These are phyloP conservation scores for Chlorella sp. DNA, from an alignment of 139 green algal genomes.

Conservation along the genomic window DNA sequence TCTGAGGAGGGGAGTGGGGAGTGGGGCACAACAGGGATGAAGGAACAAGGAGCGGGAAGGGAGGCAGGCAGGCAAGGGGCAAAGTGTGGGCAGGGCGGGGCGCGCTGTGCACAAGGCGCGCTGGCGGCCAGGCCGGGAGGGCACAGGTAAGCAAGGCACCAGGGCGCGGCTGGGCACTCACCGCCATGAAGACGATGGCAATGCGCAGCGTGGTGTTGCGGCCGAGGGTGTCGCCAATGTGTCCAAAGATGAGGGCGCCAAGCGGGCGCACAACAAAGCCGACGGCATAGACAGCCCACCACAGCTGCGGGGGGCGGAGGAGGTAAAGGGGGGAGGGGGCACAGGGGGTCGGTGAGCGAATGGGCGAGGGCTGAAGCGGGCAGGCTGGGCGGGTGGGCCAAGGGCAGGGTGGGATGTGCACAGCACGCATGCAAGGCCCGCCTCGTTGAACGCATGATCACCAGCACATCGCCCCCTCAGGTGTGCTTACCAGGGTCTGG, in stretches of 20 bases:
- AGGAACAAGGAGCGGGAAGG: not conserved
- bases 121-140: not conserved
- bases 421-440: too few relatives aligned
- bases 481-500: constrained; percentile 3
- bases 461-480: not conserved
- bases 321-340: not conserved
- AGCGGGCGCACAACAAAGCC: constrained; percentile 21
- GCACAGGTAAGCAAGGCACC: not conserved
- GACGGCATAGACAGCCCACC: constrained; percentile 1
- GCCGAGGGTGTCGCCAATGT: constrained; percentile 44
- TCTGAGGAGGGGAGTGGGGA: not conserved
- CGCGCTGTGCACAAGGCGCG: too few relatives aligned
- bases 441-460: too few relatives aligned
- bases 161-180: not conserved
- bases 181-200: constrained; percentile 17
- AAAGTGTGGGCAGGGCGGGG: too few relatives aligned
- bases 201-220: constrained; percentile 39
- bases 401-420: not conserved
- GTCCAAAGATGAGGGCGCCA: constrained; percentile 47
- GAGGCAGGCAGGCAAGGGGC: too few relatives aligned
- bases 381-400: not conserved
- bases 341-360: not conserved
- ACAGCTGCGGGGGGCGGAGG: not conserved
- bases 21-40: not conserved
- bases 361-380: not conserved